Evolutionary conservation across 805 yeast species (phyloP), one percentile per base, ranked within the genome.

Genomic region (Sugiyamaella americana): DNA sequence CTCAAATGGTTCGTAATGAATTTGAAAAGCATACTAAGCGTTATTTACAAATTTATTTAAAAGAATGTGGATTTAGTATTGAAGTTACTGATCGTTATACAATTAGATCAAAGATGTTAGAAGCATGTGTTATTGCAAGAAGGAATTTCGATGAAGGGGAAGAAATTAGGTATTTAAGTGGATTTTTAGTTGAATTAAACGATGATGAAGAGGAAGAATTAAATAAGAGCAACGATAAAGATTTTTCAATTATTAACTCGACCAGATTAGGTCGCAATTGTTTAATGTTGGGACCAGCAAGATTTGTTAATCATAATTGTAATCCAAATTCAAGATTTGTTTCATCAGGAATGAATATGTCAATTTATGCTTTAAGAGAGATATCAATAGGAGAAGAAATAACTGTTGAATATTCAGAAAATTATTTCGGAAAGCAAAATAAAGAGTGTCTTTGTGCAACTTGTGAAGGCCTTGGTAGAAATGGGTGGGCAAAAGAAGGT

Each of bases 281-380:
- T 43, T 55, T 73, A 22, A 69, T 73, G 75, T 59, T 73, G 35
- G 78, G 78, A 0, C 78, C 77, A 0, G 65, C 71, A 11, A 58
- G 78, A 34, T 73, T 73, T 51, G 69, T 73, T 5, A 73, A 73
- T 52, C 78, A 73, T 52, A 72, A 72, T 52, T 73, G 78, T 53
- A 51, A 62, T n/a, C 66, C 73, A 3, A 73, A 73, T 52, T 63
- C 72, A 1, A 58, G 57, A 34, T 71, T 73, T 50, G 51, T 58
- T 3, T 55, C 69, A 2, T 47, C 50, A 0, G 56, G 60, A 10
- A 45, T 42, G 22, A 65, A 58, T 5, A 61, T 73, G 59, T 54
- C 57, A 19, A 57, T 73, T 3, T 51, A 58, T 4, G 67, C 75
- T 1, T 49, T 49, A 1, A 59, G 68, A 23, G 57, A 51, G 5